Conservation (phyloP, 192 early-diverging fungal species). For the Coemansia asiatica region DNA sequence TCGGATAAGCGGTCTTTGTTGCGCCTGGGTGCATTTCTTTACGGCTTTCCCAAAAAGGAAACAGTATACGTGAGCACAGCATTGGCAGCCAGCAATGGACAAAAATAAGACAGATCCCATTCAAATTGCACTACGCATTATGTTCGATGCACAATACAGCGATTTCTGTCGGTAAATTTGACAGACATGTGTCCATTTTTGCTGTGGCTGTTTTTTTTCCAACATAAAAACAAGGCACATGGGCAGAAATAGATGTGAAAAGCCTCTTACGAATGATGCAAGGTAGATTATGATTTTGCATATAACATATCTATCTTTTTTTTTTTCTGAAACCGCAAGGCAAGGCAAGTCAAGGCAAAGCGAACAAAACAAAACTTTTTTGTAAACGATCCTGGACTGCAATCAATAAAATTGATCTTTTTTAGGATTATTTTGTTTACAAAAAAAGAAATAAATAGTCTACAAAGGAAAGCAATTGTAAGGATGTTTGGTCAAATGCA, state of each 20-base stretch:
- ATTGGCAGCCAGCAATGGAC: not conserved
- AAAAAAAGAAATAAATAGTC: not conserved
- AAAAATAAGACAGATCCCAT: not conserved
- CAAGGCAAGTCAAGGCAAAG: not conserved
- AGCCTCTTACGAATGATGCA: not conserved
- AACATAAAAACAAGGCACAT: not conserved
- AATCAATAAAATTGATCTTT: no score
- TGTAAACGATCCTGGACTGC: no score
- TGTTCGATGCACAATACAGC: not conserved
- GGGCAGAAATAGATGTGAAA: not conserved
- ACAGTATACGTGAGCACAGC: not conserved
- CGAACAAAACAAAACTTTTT: not conserved
- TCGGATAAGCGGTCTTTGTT: not conserved
- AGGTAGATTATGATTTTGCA: slow-evolving; percentile 4
- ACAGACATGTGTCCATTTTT: not conserved
- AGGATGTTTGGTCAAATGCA: not conserved
- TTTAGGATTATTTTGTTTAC: not conserved
- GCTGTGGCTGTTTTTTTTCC: not conserved
- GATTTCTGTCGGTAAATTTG: not conserved
- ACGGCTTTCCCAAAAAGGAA: not conserved
- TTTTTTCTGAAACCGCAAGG: no score
- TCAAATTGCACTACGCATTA: not conserved
- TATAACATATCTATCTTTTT: not conserved
- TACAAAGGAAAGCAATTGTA: not conserved
- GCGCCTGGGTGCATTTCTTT: not conserved